Conservation (phyloP, 805 yeast genomes). For the Lipomyces sp. region DNA sequence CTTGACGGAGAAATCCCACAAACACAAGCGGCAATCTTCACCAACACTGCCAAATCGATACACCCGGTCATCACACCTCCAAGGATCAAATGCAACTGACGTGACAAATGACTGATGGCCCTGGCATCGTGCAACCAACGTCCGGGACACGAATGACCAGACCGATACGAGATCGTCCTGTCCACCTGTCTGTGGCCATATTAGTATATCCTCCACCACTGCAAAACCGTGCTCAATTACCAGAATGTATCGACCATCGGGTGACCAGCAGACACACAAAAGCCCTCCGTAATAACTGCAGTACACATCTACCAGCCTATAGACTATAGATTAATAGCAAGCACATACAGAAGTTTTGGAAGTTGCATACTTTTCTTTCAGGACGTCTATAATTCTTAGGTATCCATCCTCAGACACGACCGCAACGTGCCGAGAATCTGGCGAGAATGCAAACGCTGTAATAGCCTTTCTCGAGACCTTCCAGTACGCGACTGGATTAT, state of each 20-base stretch:
- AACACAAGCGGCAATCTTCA: constrained; percentile 57
- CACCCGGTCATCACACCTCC: constrained; percentile 45
- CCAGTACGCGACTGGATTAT: constrained; percentile 64
- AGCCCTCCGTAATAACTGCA: constrained; percentile 73
- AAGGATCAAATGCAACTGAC: constrained; percentile 52
- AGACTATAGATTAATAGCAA: background rate
- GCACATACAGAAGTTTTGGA: background rate
- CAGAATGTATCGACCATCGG: constrained; percentile 54
- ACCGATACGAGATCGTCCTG: constrained; percentile 58
- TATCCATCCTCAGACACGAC: constrained; percentile 71
- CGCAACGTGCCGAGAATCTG: constrained; percentile 52
- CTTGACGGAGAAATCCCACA: constrained; percentile 61
- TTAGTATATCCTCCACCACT: background rate
- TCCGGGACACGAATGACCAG: constrained; percentile 47
- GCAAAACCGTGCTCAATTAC: constrained; percentile 5
- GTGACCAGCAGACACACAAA: constrained; percentile 57
- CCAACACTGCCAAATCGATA: constrained; percentile 61
- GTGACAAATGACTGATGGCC: constrained; percentile 62
- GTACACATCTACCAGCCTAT: constrained; percentile 54
- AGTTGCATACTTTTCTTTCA: constrained; percentile 44
- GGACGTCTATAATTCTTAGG: constrained; percentile 60
- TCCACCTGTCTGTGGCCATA: constrained; percentile 52
- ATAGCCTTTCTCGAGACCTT: constrained; percentile 64
- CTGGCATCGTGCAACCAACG: constrained; percentile 48
- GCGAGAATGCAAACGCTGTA: constrained; percentile 53